phyloP scores from a whole-genome alignment of 768 basidiomycete species.

The Tulasnella calospora region DNA sequence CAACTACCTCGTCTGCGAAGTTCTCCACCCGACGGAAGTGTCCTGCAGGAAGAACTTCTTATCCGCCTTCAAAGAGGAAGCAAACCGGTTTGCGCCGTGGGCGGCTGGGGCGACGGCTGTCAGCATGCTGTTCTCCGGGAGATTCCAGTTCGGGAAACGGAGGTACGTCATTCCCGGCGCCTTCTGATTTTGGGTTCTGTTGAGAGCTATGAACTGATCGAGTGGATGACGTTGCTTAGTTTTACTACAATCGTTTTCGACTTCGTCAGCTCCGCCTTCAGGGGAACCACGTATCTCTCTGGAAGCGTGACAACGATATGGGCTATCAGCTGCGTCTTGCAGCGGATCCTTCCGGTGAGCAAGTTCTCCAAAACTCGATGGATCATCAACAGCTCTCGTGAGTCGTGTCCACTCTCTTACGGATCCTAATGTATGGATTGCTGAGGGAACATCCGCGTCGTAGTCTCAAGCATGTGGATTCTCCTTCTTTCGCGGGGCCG shows the following conservation, averaged over 20 bases:
- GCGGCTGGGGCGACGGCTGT: conserved; percentile 22
- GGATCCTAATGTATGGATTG: neutral
- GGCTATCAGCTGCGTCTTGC: conserved; percentile 24
- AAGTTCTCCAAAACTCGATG: neutral
- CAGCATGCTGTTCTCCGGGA: conserved; percentile 8
- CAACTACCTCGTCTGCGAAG: conserved; percentile 13
- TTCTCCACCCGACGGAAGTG: conserved; percentile 20
- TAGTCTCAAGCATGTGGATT: conserved; percentile 19
- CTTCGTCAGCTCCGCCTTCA: conserved; percentile 9
- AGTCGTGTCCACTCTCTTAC: neutral
- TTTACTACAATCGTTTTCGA: neutral
- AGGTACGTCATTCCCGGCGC: neutral
- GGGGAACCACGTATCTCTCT: conserved; percentile 21
- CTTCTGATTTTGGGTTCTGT: neutral
- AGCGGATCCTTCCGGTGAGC: conserved; percentile 17
- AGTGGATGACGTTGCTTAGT: neutral
- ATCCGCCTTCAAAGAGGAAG: neutral
- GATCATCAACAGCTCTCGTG: conserved; percentile 18
- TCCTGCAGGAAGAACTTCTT: conserved; percentile 26
- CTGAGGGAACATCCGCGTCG: neutral
- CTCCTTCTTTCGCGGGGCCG: conserved; percentile 12
- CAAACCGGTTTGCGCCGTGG: conserved; percentile 22
- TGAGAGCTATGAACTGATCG: neutral
- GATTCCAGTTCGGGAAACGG: neutral
- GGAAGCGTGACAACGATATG: conserved; percentile 26